Base-by-base conservation (phyloP, 2,329 filamentous ascomycete genomes). In the Neodidymelliopsis sp. region DNA sequence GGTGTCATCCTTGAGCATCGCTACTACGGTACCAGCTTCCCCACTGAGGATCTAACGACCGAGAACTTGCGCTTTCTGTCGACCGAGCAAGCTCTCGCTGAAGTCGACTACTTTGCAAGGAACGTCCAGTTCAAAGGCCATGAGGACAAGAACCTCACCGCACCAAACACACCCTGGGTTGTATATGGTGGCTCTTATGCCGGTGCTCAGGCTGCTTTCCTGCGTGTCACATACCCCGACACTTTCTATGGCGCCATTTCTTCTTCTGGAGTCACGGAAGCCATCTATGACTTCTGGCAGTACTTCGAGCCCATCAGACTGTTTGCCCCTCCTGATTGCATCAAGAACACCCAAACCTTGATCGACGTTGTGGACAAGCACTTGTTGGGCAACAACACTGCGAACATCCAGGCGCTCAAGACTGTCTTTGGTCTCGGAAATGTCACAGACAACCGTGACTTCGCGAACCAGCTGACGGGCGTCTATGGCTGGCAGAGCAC, bases 181-280 rank as follows among this genome's bases (percentile, higher is more conserved):
- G 84, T 84, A 0, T 96, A 95, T 53, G 91, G 91, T 2, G 90
- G 90, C 1, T 91, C 88, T 0, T 96, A 96, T 64, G 89, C 90
- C 0, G 91, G 91, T 2, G 87, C 86, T 0, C 88, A 92, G 58
- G 88, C 85, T 38, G 89, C 91, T 0, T 87, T 96, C 60, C 72
- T 91, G 27, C 84, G 90, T 23, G 85, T 88, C 49, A 68, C 86
- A 12, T 95, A 96, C 67, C 90, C 91, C 0, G 85, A 93, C 23
- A 75, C 87, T 6, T 94, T 88, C 73, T 93, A 83, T 81, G 91
- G 84, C 41, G 83, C 87, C 4, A 93, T 96, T 38, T 87, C 88
- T 0, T 91, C 88, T 0, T 93, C 89, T 0, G 91, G 88, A 0
- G 89, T 94, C 0, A 89, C 88, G 0, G 82, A 84, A 50, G 89